phyloP scores from a whole-genome alignment of 345 rosid genomes.

The Citrus sp. region DNA sequence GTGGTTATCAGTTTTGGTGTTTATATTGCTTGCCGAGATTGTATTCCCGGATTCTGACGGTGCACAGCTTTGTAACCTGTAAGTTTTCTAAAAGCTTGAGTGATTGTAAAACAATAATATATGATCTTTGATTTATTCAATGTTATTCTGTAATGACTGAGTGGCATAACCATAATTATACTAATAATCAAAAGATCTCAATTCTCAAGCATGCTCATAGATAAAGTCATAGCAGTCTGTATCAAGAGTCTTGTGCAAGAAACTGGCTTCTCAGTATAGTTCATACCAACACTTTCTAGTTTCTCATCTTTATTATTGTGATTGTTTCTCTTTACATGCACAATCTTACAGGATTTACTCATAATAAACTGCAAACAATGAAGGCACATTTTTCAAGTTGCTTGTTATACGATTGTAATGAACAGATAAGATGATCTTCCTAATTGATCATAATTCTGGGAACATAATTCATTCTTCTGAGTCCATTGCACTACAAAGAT shows the following conservation, averaged over 20 bases:
- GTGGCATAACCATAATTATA: neutral
- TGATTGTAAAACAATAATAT: neutral
- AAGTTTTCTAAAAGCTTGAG: neutral
- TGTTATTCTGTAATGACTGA: neutral
- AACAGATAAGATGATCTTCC: neutral
- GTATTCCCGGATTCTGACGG: neutral
- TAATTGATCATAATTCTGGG: neutral
- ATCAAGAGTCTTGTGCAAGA: neutral
- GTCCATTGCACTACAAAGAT: neutral
- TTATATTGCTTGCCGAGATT: constrained; percentile 5
- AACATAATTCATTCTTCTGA: neutral
- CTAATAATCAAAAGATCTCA: no score
- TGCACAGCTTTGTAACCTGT: neutral
- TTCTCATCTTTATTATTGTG: neutral
- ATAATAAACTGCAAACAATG: neutral
- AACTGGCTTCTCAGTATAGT: neutral
- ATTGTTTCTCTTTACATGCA: neutral
- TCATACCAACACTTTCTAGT: neutral
- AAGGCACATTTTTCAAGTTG: neutral
- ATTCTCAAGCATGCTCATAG: neutral
- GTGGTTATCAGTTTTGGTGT: constrained; percentile 8
- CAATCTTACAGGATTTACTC: neutral
- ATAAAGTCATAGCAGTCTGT: neutral
- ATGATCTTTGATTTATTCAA: neutral
- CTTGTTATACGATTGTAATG: neutral